phyloP scores from a whole-genome alignment of 2,329 filamentous ascomycete species.

The Stemphylium lycopersici region DNA sequence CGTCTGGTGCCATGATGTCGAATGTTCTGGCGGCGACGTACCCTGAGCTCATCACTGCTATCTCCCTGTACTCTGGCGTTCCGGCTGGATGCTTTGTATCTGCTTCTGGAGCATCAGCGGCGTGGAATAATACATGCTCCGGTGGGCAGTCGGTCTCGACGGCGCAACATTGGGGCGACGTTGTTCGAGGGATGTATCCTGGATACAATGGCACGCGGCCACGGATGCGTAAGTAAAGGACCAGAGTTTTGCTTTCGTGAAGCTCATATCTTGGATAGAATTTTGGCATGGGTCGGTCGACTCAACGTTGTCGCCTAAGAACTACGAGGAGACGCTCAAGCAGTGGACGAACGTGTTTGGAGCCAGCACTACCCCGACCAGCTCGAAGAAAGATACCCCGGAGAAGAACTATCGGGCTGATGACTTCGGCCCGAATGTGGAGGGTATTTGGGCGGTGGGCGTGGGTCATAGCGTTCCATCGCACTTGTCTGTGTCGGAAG shows the following conservation, averaged over 20 bases:
- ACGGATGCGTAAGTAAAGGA: conserved; percentile 49
- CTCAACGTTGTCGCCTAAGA: conserved; percentile 57
- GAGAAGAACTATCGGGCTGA: conserved; percentile 38
- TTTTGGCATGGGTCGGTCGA: conserved; percentile 64
- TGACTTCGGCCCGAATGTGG: conserved; percentile 35
- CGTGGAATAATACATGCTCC: conserved; percentile 62
- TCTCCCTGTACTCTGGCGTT: conserved; percentile 59
- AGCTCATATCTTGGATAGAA: conserved; percentile 36
- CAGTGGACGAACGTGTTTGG: conserved; percentile 44
- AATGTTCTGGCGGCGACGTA: conserved; percentile 60
- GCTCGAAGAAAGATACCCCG: conserved; percentile 32
- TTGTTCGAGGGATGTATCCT: conserved; percentile 57
- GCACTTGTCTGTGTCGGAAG: conserved; percentile 32
- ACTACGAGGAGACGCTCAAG: conserved; percentile 61
- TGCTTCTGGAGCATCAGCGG: conserved; percentile 49
- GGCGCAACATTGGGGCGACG: conserved; percentile 57
- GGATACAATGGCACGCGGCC: conserved; percentile 59
- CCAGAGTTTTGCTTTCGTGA: background rate
- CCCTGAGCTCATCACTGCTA: conserved; percentile 60
- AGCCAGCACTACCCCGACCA: conserved; percentile 29
- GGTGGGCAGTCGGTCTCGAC: conserved; percentile 55
- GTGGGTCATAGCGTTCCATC: conserved; percentile 36
- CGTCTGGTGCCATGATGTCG: conserved; percentile 53
- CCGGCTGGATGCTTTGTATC: conserved; percentile 62
- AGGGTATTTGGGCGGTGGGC: conserved; percentile 38